These are phyloP conservation scores for Cryphonectria japonica DNA, from an alignment of 2,329 filamentous ascomycete species.

Conservation along the genomic window DNA sequence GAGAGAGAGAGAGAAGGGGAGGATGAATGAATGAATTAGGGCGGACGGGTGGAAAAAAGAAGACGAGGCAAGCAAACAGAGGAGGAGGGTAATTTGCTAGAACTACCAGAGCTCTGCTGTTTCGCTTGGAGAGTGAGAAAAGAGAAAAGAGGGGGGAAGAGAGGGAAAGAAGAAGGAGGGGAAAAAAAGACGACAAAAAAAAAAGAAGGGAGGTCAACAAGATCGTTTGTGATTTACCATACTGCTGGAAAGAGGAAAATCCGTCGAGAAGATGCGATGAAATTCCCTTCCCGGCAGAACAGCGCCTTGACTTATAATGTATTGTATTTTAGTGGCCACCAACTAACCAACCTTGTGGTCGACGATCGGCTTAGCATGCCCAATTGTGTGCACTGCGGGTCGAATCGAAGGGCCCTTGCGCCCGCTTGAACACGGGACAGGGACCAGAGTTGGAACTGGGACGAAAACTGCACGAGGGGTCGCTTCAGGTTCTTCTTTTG, in stretches of 20 bases:
- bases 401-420: not conserved
- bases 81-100: conserved; percentile 38
- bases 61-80: conserved; percentile 30
- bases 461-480: conserved; percentile 15
- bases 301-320: conserved; percentile 10
- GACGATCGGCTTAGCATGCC: not conserved
- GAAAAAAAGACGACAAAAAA: conserved; percentile 10
- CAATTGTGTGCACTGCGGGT: too few relatives aligned
- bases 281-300: not conserved
- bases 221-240: conserved; percentile 9
- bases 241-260: not conserved
- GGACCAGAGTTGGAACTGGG: conserved; percentile 20
- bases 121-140: conserved; percentile 28
- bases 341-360: not conserved
- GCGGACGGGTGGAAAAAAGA: conserved; percentile 17
- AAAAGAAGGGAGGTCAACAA: conserved; percentile 24
- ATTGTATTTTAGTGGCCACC: not conserved
- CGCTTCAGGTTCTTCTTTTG: conserved; percentile 13
- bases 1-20: not conserved
- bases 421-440: conserved; percentile 8
- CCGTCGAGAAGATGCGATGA: conserved; percentile 7
- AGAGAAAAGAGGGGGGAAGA: conserved; percentile 29
- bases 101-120: conserved; percentile 56
- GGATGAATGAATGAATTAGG: not conserved
- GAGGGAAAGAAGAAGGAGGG: conserved; percentile 17